Evolutionary conservation across 768 basidiomycete species (phyloP), one percentile per base, ranked within the genome.

Genomic region (Gloeophyllum trabeum): DNA sequence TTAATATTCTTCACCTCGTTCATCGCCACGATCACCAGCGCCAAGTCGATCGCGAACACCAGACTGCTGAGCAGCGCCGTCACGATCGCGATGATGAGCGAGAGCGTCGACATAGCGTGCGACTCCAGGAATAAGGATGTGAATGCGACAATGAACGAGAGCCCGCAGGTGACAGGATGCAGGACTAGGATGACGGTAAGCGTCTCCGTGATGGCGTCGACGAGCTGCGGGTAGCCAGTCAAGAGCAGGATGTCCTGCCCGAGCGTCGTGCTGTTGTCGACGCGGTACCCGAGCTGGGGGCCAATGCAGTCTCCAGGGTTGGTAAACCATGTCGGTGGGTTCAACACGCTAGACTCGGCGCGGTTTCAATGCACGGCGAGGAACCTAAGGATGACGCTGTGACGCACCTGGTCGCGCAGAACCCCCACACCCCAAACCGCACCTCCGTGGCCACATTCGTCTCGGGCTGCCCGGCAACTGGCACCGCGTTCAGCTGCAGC

Each of bases 381-480:
- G 24, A 24, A 28, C 12, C 16, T n/a, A 5, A 24, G 26, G 14
- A 16, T 24, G 21, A 7, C 7, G 28, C 28, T 7, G 7, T 16
- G 13, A 46, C 54, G 44, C 43, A 70, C 76, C 67, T 74, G n/a
- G 59, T 59, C 1, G 78, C 78, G 59, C 89, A 92, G 25, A 80
- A 67, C 1, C 89, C 89, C 81, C 87, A 90, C 4, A 89, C 79
- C 3, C 89, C 89, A 46, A 89, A 81, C 25, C 75, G 69, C 6
- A 88, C 58, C 49, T 69, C 63, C 3, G 76, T 79, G 22, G 77
- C 76, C 10, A 76, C 58, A 46, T 67, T 66, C 7, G 79, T 76
- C 24, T 54, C 48, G 2, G 68, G 66, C 39, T 61, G 55, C 32
- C 26, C 19, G 19, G 55, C 50, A 28, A 53, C 39, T 26, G 48